These are phyloP conservation scores for Cordyceps javanica DNA, from an alignment of 2,329 filamentous ascomycete species.

Conservation along the genomic window DNA sequence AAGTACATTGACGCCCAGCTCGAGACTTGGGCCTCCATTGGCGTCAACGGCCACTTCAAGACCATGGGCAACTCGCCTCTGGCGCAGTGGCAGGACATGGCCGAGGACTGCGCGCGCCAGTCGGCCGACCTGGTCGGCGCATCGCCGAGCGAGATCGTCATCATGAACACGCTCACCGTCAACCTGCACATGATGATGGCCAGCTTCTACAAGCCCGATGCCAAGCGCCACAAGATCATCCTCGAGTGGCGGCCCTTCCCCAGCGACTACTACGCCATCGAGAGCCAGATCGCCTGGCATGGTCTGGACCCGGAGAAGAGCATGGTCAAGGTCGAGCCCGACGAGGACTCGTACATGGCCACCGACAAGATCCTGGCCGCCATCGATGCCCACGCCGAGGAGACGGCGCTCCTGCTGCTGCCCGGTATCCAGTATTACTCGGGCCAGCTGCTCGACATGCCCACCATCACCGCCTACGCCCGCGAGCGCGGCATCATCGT, in stretches of 20 bases:
- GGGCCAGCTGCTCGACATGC: constrained; percentile 81
- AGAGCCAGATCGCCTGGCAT: constrained; percentile 72
- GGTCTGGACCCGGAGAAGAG: constrained; percentile 58
- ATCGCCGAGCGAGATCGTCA: constrained; percentile 64
- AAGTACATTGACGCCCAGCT: constrained; percentile 66
- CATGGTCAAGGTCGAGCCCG: constrained; percentile 68
- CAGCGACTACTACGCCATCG: constrained; percentile 78
- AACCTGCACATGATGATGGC: constrained; percentile 80
- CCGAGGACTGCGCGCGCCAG: constrained; percentile 64
- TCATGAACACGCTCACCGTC: constrained; percentile 81
- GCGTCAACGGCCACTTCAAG: constrained; percentile 77
- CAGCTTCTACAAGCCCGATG: constrained; percentile 70
- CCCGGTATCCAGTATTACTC: constrained; percentile 91
- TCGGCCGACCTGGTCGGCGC: constrained; percentile 73
- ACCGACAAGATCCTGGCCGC: constrained; percentile 65
- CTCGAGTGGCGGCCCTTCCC: constrained; percentile 89
- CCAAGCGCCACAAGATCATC: constrained; percentile 67
- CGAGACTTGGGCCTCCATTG: constrained; percentile 77
- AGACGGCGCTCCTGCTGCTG: constrained; percentile 70
- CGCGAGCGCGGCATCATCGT: constrained; percentile 64
- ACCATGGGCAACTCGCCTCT: constrained; percentile 61
- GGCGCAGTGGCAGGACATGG: constrained; percentile 70
- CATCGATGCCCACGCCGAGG: constrained; percentile 68
- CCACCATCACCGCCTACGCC: constrained; percentile 70
- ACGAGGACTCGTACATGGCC: constrained; percentile 53